Conservation (phyloP, 106 monocot genomes). For the Agapanthus africanus region DNA sequence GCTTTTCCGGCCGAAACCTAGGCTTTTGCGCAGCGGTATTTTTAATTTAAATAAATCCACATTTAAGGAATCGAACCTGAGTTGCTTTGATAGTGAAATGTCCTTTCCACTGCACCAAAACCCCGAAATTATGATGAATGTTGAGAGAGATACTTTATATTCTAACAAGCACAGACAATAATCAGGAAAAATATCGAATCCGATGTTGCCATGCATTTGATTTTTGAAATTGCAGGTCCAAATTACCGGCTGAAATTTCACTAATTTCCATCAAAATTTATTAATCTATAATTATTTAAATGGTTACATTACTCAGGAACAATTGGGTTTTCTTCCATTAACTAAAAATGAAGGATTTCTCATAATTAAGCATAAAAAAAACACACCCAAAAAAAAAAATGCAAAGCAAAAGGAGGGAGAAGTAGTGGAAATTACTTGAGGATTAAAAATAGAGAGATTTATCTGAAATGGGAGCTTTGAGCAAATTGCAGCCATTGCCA, state of each 20-base stretch:
- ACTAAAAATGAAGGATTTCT: background rate
- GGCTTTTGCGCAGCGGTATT: no score
- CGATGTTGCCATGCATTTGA: background rate
- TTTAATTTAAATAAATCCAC: no score
- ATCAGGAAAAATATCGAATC: no score
- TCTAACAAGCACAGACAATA: background rate
- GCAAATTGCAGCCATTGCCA: background rate
- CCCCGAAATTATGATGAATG: no score
- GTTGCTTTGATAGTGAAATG: no score
- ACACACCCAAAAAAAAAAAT: no score
- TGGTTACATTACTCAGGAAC: background rate
- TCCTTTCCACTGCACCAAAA: no score
- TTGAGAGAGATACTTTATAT: no score
- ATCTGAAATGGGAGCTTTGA: conserved; percentile 6
- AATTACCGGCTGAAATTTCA: background rate
- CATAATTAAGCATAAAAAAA: background rate
- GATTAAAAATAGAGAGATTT: background rate
- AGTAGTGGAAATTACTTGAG: background rate
- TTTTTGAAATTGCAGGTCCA: background rate
- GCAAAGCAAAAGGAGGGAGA: background rate
- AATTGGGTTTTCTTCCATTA: background rate
- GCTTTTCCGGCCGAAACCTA: no score
- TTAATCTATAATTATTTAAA: no score
- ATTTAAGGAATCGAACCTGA: no score
- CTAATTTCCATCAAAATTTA: background rate